Evolutionary conservation across 306 rosid genomes (phyloP).

Genomic region (Castanea sativa): DNA sequence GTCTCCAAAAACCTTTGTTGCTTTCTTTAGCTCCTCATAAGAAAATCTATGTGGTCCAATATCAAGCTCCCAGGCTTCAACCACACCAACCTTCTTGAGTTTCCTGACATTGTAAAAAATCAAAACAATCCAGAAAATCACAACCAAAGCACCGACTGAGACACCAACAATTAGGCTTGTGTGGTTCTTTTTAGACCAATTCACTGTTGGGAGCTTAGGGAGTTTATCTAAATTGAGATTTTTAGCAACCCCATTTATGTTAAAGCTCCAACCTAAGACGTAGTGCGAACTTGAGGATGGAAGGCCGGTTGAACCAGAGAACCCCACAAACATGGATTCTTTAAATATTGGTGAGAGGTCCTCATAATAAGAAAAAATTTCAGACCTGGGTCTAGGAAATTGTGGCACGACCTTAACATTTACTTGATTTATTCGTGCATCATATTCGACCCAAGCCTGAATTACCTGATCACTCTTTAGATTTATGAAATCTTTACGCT

Average conservation of each 20-base stretch:
- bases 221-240: constrained; percentile 7
- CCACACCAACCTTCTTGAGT: constrained; percentile 16
- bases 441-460: constrained; percentile 58
- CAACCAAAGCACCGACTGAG: constrained; percentile 18
- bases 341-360: constrained; percentile 45
- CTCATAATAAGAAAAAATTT: constrained; percentile 34
- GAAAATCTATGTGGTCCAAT: constrained; percentile 29
- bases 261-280: constrained; percentile 61
- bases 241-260: constrained; percentile 35
- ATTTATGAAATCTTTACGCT: constrained; percentile 14
- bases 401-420: constrained; percentile 41
- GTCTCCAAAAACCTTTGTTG: constrained; percentile 22
- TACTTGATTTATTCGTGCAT: constrained; percentile 22
- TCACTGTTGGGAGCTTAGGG: neutral
- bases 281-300: constrained; percentile 46
- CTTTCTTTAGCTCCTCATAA: constrained; percentile 20
- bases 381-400: constrained; percentile 39
- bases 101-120: constrained; percentile 6
- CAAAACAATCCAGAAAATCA: constrained; percentile 6
- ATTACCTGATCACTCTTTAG: constrained; percentile 44
- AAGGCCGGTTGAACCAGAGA: constrained; percentile 48
- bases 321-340: constrained; percentile 58
- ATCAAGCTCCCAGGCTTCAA: constrained; percentile 29
- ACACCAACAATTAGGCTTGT: constrained; percentile 23
- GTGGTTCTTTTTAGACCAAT: neutral